A percentile compares a stretch with the other conserved stretches of the same genome.
phyloP scores from a whole-genome alignment of 805 yeast species.

The Wickerhamomyces hampshirensis region DNA sequence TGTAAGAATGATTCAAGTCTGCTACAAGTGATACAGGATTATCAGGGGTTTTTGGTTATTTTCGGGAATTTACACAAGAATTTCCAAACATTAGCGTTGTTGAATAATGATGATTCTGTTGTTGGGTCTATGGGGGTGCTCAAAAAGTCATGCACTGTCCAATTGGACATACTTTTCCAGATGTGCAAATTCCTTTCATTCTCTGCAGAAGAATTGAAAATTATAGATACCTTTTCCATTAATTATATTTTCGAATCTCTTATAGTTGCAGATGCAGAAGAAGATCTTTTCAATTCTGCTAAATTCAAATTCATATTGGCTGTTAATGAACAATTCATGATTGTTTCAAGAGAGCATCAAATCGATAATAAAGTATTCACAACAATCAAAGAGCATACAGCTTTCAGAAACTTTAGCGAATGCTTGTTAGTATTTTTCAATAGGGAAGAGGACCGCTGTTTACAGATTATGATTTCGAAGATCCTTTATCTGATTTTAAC shows the following conservation, averaged over 20 bases:
- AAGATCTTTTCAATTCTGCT: conserved; percentile 57
- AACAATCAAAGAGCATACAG: conserved; percentile 39
- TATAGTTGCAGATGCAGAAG: conserved; percentile 39
- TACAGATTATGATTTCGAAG: conserved; percentile 76
- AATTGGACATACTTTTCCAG: conserved; percentile 51
- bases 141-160: conserved; percentile 36
- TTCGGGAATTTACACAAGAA: conserved; percentile 35
- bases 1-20: conserved; percentile 38
- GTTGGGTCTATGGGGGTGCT: conserved; percentile 29
- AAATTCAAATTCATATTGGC: conserved; percentile 69
- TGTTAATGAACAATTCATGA: conserved; percentile 85
- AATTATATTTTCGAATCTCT: conserved; percentile 43
- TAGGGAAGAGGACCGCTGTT: conserved; percentile 63
- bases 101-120: conserved; percentile 24
- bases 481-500: conserved; percentile 71
- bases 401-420: conserved; percentile 56
- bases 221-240: conserved; percentile 41
- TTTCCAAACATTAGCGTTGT: conserved; percentile 13
- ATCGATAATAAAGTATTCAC: conserved; percentile 50
- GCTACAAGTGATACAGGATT: conserved; percentile 43
- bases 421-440: conserved; percentile 72
- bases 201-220: conserved; percentile 33
- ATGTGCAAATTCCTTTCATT: conserved; percentile 48
- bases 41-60: conserved; percentile 46
- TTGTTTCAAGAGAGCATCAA: conserved; percentile 34